Evolutionary conservation across 2,329 filamentous ascomycete species (phyloP).

Genomic region (Chrysoporthe deuterocubensis): DNA sequence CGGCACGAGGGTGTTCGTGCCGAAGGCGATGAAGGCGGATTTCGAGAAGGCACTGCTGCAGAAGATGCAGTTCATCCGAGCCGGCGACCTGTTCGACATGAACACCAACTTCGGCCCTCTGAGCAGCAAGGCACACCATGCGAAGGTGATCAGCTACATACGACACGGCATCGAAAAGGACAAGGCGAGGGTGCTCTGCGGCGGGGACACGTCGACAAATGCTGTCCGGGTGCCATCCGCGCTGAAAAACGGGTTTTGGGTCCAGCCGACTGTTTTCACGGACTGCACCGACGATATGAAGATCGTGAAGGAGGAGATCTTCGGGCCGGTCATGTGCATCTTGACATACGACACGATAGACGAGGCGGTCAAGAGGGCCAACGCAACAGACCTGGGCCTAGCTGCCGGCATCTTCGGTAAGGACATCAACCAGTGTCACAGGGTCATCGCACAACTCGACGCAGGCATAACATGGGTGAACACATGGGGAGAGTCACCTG

Average conservation of each 20-base stretch:
- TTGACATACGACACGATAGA: conserved; percentile 73
- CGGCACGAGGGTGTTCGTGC: conserved; percentile 86
- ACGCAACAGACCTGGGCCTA: conserved; percentile 76
- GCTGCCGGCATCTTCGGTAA: conserved; percentile 84
- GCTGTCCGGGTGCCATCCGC: conserved; percentile 49
- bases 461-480: conserved; percentile 93
- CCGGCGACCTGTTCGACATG: conserved; percentile 73
- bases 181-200: conserved; percentile 73
- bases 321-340: conserved; percentile 85
- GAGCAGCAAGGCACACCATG: conserved; percentile 72
- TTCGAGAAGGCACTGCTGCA: conserved; percentile 73
- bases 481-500: conserved; percentile 89
- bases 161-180: conserved; percentile 74
- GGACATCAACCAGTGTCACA: conserved; percentile 74
- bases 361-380: conserved; percentile 73
- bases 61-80: conserved; percentile 71
- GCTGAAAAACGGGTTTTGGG: conserved; percentile 74
- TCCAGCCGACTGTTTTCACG: conserved; percentile 82
- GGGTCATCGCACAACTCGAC: conserved; percentile 71
- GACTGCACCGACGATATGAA: conserved; percentile 83
- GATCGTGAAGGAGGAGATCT: conserved; percentile 83
- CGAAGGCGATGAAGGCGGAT: conserved; percentile 61
- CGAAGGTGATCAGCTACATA: conserved; percentile 82
- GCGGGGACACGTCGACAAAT: conserved; percentile 65
- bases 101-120: conserved; percentile 84